Evolutionary conservation across 371 early-diverging fungal genomes (phyloP), one percentile per base, ranked within the genome.

Genomic region (Mucor saturninus): DNA sequence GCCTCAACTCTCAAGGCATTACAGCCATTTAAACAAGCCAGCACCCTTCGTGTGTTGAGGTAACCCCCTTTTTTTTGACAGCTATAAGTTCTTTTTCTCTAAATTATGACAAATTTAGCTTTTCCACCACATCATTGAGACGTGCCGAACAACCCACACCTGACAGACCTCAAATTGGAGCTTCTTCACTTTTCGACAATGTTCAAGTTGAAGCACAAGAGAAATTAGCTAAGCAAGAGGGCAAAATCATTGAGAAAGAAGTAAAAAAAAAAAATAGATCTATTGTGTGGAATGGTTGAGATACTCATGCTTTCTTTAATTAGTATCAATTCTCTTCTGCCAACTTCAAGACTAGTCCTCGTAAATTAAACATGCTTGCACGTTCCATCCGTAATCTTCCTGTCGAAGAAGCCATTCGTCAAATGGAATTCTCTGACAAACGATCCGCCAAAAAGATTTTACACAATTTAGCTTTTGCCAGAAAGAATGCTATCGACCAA

Each of bases 371-470:
- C 52, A 86, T 93, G 68, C 81, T 98, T 39, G 95, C 95, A 11
- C 89, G 93, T 66, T 91, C 95, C 67, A 87, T 95, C 50, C 86
- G 88, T 7, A 89, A 91, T 11, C 76, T 94, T 61, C 71, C 89
- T 29, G 73, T 98, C 9, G 79, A 83, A 28, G 90, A 94, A 64
- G 98, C 97, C 9, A 89, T 93, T 60, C 71, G 79, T 32, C 96
- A 98, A 76, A 91, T 97, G 95, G 80, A 89, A 70, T 91, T 94
- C 64, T 90, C 91, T 31, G 81, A 83, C 39, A 96, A 96, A 68
- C 84, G 88, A 35, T 83, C 93, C 9, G 87, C 91, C n/a, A 79
- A 78, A 53, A 84, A 86, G 49, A 79, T 93, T 46, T 68, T 86
- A 67, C 84, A 90, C 73, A 89, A 88, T 8, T 68, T 94, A 63